Evolutionary conservation across 2,329 filamentous ascomycete genomes (phyloP), one percentile per base, ranked within the genome.

Genomic region (Colletotrichum eremochloae): DNA sequence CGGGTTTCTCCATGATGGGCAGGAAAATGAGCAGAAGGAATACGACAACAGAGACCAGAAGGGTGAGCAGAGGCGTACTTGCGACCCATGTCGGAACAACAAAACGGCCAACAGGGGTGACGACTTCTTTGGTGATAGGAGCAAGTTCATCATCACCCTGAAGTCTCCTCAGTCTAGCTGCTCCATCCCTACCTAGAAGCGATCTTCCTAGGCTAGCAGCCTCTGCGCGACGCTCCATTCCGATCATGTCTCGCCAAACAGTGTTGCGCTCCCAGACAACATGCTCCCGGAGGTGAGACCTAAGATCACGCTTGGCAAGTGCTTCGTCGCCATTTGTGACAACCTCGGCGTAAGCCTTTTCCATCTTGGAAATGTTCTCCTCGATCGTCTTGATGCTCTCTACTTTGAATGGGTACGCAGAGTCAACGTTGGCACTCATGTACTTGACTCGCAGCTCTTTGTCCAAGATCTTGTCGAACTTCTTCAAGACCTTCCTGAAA

Each of bases 201-300:
- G 94, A 94, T 75, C 93, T 91, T 31, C 96, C 96, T 75, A 99
- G 88, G 76, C 96, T 96, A 11, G 96, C 96, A 11, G 96, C 97
- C 82, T 98, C 96, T 1, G 94, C 94, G 79, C 97, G 95, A 31
- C 96, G 89, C 84, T 99, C 97, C 76, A 99, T 96, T 65, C 96
- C 96, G 80, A 99, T 99, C 90, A 99, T 96, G 78, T 99, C 96
- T 83, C 97, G 88, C 96, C 96, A 99, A 24, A 99, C 96, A 0
- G 96, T 99, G 80, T 99, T 99, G 69, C 96, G 90, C 81, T 99
- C 97, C 97, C 96, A 99, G 0, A 98, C 96, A 29, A 99, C 95
- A 81, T 99, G 96, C 82, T 99, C 97, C 69, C 96, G 88, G 36
- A 99, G 88, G 79, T 99, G 95, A 40, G 97, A 90, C 66, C 96